Percentiles rank a stretch among this genome's conserved stretches.
Evolutionary conservation across 805 yeast genomes (phyloP).

Genomic region (Ogataea saltuana): DNA sequence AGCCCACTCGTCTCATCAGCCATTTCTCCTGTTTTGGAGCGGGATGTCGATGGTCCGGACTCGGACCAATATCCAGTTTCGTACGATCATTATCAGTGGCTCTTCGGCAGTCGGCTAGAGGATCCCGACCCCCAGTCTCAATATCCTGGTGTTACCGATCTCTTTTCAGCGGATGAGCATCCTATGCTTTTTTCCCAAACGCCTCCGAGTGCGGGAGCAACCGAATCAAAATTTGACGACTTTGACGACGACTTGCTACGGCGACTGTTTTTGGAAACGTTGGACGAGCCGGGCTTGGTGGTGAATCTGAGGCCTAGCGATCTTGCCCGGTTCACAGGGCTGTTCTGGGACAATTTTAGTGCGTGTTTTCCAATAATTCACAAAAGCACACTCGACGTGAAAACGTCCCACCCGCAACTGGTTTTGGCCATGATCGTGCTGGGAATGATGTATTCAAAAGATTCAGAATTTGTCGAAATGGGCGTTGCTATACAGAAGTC

Average conservation of each 20-base stretch:
- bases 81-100: slow-evolving; percentile 9
- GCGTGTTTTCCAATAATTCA: slow-evolving; percentile 43
- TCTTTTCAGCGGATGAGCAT: too few species aligned
- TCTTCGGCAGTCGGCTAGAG: slow-evolving; percentile 16
- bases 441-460: slow-evolving; percentile 28
- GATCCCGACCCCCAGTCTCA: too few species aligned
- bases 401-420: slow-evolving; percentile 18
- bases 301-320: slow-evolving; percentile 7
- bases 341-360: slow-evolving; percentile 40
- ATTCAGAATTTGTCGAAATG: slow-evolving; percentile 11
- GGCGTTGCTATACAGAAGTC: slow-evolving; percentile 26
- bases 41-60: too few species aligned
- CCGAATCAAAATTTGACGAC: too few species aligned
- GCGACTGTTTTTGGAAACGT: slow-evolving; percentile 3
- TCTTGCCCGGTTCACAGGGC: slow-evolving; percentile 25
- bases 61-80: background rate
- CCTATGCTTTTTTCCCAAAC: too few species aligned
- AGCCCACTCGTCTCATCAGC: slow-evolving; percentile 2
- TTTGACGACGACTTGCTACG: background rate
- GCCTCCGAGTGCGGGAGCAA: too few species aligned
- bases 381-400: slow-evolving; percentile 33
- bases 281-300: slow-evolving; percentile 3
- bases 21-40: too few species aligned
- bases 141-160: too few species aligned
- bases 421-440: slow-evolving; percentile 18